A percentile compares a stretch with the other conserved stretches of the same genome.
These are phyloP conservation scores for Saccharomyces pastorianus DNA, from an alignment of 1,139 yeast species.

Conservation along the genomic window DNA sequence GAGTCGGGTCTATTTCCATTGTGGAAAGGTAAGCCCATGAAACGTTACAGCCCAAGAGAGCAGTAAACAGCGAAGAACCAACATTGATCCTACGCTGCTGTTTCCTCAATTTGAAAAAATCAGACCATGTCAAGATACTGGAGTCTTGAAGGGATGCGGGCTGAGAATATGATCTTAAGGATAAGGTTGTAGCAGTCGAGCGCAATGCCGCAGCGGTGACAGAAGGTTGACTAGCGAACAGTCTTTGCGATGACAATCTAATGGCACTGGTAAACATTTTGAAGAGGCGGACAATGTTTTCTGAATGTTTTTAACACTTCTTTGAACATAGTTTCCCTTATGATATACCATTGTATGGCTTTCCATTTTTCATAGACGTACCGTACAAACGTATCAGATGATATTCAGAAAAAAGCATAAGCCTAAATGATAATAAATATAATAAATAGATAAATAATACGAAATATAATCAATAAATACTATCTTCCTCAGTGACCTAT, in stretches of 20 bases:
- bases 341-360: background rate
- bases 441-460: background rate
- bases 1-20: conserved; percentile 75
- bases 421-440: background rate
- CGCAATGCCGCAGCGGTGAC: background rate
- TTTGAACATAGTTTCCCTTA: background rate
- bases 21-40: conserved; percentile 77
- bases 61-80: conserved; percentile 59
- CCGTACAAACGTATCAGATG: background rate
- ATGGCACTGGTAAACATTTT: background rate
- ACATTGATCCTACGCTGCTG: conserved; percentile 65
- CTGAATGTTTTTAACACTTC: background rate
- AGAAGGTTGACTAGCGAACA: background rate
- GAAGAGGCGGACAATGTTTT: background rate
- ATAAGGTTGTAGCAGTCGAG: background rate
- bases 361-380: background rate
- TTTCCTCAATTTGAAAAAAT: conserved; percentile 68
- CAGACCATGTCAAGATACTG: conserved; percentile 48
- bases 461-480: background rate
- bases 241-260: background rate
- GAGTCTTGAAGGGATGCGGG: background rate
- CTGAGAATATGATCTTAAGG: background rate
- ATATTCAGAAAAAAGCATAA: conserved; percentile 3
- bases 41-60: conserved; percentile 55
- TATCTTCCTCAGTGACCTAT: conserved; percentile 1